Evolutionary conservation across 306 rosid genomes (phyloP).

Genomic region (peach (Prunus persica)): DNA sequence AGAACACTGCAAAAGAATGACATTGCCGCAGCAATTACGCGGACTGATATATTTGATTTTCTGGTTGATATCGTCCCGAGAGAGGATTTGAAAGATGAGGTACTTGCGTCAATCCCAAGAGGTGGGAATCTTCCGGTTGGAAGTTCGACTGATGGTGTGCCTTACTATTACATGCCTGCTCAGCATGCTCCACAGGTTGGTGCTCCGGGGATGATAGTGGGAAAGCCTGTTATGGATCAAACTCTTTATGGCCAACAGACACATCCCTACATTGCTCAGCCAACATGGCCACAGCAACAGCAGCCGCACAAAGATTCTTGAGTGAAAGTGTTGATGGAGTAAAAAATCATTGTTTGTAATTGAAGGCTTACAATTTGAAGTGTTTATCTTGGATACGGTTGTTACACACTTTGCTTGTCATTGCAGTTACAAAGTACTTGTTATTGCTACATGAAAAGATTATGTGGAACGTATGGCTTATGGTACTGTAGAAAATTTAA

Average conservation of each 20-base stretch:
- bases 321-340: conserved; percentile 16
- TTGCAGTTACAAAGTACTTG: conserved; percentile 10
- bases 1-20: conserved; percentile 54
- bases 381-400: conserved; percentile 8
- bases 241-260: conserved; percentile 30
- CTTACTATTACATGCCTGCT: conserved; percentile 47
- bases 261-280: conserved; percentile 30
- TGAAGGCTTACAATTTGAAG: conserved; percentile 10
- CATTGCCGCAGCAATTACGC: conserved; percentile 53
- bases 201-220: conserved; percentile 41
- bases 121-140: conserved; percentile 30
- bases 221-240: conserved; percentile 42
- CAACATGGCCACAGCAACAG: conserved; percentile 37
- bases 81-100: conserved; percentile 46
- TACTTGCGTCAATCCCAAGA: conserved; percentile 34
- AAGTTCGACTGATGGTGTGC: conserved; percentile 39
- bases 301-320: conserved; percentile 37
- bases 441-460: conserved; percentile 1
- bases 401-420: conserved; percentile 11
- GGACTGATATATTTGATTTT: conserved; percentile 59
- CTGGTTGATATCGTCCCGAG: conserved; percentile 53
- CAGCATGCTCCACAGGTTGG: conserved; percentile 39
- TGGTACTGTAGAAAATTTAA: neutral
- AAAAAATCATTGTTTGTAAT: conserved; percentile 11
- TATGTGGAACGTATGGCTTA: neutral